Base-by-base conservation (phyloP, 768 basidiomycete genomes). In the Mycena alexandri region DNA sequence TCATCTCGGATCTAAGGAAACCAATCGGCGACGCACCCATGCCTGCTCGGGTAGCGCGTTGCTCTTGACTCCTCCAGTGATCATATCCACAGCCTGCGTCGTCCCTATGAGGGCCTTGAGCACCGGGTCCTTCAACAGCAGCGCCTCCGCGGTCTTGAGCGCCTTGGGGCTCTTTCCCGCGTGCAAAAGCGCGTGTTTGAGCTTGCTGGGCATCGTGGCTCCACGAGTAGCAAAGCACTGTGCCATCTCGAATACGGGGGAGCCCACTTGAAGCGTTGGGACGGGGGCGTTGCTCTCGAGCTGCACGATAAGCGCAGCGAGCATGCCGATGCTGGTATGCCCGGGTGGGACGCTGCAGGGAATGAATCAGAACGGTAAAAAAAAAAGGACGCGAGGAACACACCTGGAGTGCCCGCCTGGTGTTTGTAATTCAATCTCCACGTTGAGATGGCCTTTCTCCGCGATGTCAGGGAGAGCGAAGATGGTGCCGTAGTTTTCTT, bases 321-420 rank as follows among this genome's bases (percentile, higher is more conserved):
- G 82, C 68, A 89, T 84, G 46, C 90, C 90, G 57, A 91, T 89
- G 54, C 81, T 78, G 82, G 42, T 70, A 56, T 70, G 68, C 10
- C n/a, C 55, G 13, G 69, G 75, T 5, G 69, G 69, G 34, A 70
- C 56, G 36, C 64, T 66, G 61, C 14, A n/a, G 21, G 46, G 5
- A 33, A 21, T 1, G 12, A 42, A 7, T 51, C 14, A 51, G 8
- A 17, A 17, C 25, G 12, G 13, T 19, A 33, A 55, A 79, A 61
- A 68, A 81, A 47, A 14, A 1, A 29, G 3, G 29, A n/a, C 29
- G 29, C 10, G 16, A 11, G 19, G 41, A 2, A 21, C 89, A 2
- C 87, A 76, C 71, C 85, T 86, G 1, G 89, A 89, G 71, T 91
- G 90, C 0, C 90, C 90, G 7, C 90, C 90, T 0, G 84, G 78